These are phyloP conservation scores for Cyclocybe cylindracea DNA, from an alignment of 768 basidiomycete species.

Conservation along the genomic window DNA sequence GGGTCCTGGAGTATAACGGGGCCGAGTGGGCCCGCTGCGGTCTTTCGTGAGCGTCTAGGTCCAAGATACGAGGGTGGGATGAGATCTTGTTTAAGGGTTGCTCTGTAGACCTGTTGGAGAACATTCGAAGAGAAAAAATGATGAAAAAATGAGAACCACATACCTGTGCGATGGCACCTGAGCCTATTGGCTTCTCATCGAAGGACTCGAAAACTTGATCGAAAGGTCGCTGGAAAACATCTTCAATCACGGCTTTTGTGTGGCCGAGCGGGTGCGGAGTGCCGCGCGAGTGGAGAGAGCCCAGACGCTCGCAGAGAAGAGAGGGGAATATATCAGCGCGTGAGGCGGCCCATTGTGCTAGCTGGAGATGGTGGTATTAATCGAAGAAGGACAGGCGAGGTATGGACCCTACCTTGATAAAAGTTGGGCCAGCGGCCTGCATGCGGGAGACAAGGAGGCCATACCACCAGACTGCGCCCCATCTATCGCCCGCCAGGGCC, in stretches of 20 bases:
- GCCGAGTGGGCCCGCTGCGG: conserved; percentile 44
- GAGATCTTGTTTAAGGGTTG: conserved; percentile 79
- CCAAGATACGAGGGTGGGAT: conserved; percentile 84
- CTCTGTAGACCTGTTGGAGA: conserved; percentile 75
- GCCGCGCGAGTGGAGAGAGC: conserved; percentile 85
- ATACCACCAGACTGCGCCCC: conserved; percentile 99
- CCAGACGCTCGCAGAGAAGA: conserved; percentile 80
- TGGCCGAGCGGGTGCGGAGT: conserved; percentile 78
- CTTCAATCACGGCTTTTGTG: conserved; percentile 80
- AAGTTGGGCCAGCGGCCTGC: conserved; percentile 95
- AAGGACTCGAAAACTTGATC: conserved; percentile 91
- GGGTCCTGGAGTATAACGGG: conserved; percentile 65
- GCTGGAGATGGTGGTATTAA: conserved; percentile 41
- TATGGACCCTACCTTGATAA: conserved; percentile 74
- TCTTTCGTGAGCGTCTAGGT: conserved; percentile 62
- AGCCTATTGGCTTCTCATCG: conserved; percentile 86
- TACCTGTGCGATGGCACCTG: conserved; percentile 96
- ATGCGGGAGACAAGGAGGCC: conserved; percentile 83
- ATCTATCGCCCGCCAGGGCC: conserved; percentile 69
- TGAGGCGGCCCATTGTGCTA: conserved; percentile 98
- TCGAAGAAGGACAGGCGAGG: conserved; percentile 7
- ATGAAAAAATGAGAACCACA: conserved; percentile 2
- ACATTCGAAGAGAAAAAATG: conserved; percentile 1
- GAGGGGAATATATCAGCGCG: conserved; percentile 92
- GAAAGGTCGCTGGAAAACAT: conserved; percentile 82